A percentile compares a stretch with the other conserved stretches of the same genome.
Conservation (phyloP, 1,139 yeast species). For the Schizosaccharomyces versatilis region DNA sequence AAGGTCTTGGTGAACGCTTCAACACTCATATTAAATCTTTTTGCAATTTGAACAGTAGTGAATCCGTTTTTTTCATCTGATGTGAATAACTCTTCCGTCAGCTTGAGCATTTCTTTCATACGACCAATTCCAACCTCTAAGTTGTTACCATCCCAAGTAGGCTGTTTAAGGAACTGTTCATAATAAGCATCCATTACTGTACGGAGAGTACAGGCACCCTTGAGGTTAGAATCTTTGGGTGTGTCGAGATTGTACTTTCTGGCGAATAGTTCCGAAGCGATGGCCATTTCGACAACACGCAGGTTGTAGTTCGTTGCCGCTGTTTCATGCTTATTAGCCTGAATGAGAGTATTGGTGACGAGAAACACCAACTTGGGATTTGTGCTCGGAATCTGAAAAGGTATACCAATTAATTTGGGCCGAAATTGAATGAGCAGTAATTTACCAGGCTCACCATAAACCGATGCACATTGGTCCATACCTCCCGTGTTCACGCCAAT, state of each 20-base stretch:
- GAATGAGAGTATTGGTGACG: conserved; percentile 41
- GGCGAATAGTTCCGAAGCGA: conserved; percentile 40
- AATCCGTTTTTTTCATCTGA: not conserved
- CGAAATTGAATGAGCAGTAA: conserved; percentile 41
- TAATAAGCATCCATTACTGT: conserved; percentile 38
- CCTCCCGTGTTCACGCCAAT: conserved; percentile 63
- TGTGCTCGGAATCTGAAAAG: conserved; percentile 33
- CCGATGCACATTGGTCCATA: conserved; percentile 56
- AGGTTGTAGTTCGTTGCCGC: conserved; percentile 50
- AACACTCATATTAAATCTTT: conserved; percentile 23
- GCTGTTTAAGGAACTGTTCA: conserved; percentile 11
- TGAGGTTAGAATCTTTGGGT: conserved; percentile 33
- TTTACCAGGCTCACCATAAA: conserved; percentile 40
- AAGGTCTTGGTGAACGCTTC: not conserved
- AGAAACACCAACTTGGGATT: conserved; percentile 32
- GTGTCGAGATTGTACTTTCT: conserved; percentile 25
- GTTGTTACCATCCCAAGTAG: conserved; percentile 14
- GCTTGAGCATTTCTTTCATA: conserved; percentile 8
- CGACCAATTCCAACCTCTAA: conserved; percentile 29
- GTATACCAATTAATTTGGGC: conserved; percentile 35
- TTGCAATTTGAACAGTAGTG: conserved; percentile 19
- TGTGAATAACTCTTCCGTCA: not conserved
- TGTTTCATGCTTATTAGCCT: conserved; percentile 44
- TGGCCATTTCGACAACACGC: conserved; percentile 47
- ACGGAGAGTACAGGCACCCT: conserved; percentile 36